phyloP scores from a whole-genome alignment of 345 rosid species.

The Bruguiera parviflora region DNA sequence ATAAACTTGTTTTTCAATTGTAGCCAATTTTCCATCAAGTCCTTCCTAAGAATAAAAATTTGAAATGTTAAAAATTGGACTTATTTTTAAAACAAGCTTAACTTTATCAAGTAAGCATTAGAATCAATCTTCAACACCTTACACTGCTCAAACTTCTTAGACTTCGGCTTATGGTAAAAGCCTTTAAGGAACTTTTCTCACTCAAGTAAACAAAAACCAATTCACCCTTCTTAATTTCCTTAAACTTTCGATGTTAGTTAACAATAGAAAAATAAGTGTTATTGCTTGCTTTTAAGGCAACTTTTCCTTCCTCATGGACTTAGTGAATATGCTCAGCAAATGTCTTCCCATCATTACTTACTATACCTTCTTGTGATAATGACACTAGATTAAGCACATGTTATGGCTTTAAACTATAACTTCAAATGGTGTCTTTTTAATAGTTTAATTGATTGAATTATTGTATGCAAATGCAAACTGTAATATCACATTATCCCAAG shows the following conservation, averaged over 20 bases:
- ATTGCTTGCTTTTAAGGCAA: neutral
- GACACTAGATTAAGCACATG: no score
- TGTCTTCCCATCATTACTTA: no score
- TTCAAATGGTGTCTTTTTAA: no score
- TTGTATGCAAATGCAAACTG: no score
- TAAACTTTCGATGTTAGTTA: neutral
- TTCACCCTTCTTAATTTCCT: neutral
- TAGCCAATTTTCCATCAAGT: neutral
- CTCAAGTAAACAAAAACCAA: no score
- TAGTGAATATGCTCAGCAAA: neutral
- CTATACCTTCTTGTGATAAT: no score
- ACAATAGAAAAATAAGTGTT: neutral
- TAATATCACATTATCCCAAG: no score
- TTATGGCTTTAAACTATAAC: no score
- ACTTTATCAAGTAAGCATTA: neutral
- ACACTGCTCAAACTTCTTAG: slow-evolving; percentile 5
- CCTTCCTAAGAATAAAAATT: neutral
- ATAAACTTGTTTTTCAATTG: neutral
- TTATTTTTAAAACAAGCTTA: neutral
- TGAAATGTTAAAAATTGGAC: slow-evolving; percentile 4
- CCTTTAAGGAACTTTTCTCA: neutral
- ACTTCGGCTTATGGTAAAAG: neutral
- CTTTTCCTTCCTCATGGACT: neutral
- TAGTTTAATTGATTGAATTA: no score
- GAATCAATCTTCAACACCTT: slow-evolving; percentile 3